Conservation (phyloP, 148 eudicot genomes). For the Rheum nobile region DNA sequence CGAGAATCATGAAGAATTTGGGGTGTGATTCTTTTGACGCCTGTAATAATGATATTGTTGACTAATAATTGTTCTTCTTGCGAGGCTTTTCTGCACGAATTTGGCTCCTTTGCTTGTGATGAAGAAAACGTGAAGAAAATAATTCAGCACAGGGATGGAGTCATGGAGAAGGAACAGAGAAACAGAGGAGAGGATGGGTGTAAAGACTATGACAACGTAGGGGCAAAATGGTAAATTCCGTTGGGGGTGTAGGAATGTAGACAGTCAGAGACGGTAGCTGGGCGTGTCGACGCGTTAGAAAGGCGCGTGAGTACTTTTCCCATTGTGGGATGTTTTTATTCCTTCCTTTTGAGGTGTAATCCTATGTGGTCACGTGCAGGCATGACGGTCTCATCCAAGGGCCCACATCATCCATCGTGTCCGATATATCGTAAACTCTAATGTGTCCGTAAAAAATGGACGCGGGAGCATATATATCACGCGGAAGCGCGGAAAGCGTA, state of each 20-base stretch:
- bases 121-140: not conserved
- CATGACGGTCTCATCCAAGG: not conserved
- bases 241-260: not conserved
- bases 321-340: not conserved
- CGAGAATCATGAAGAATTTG: not conserved
- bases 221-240: not conserved
- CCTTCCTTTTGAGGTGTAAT: conserved; percentile 2
- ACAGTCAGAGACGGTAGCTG: not conserved
- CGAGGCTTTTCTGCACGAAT: not conserved
- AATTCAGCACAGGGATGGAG: not conserved
- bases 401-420: not conserved
- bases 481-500: too few relatives aligned
- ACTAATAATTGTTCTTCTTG: not conserved
- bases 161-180: not conserved
- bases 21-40: not conserved
- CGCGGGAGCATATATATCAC: too few relatives aligned
- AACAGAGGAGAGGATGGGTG: not conserved
- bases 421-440: too few relatives aligned
- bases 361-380: conserved; percentile 2
- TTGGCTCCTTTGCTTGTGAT: not conserved
- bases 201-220: not conserved
- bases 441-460: too few relatives aligned
- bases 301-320: not conserved
- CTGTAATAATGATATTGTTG: not conserved
- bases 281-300: not conserved